phyloP scores from a whole-genome alignment of 2,329 filamentous ascomycete species.

The Erysiphe pulchra region DNA sequence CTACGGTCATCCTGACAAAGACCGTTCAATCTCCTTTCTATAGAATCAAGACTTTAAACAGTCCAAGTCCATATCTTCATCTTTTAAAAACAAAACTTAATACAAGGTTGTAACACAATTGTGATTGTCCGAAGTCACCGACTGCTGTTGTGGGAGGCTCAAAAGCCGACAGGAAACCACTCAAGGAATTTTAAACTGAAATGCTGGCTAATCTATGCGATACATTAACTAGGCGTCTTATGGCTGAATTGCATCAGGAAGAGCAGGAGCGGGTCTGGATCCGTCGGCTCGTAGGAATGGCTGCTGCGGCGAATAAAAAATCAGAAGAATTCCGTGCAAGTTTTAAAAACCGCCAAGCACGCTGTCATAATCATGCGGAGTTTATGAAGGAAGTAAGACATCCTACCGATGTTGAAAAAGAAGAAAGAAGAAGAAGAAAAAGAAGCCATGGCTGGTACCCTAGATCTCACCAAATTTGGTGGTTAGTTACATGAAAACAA shows the following conservation, averaged over 20 bases:
- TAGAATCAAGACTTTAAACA: too few relatives aligned
- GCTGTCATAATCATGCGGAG: neutral
- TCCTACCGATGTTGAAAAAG: neutral
- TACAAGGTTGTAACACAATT: too few relatives aligned
- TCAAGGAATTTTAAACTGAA: neutral
- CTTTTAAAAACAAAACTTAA: too few relatives aligned
- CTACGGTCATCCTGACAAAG: too few relatives aligned
- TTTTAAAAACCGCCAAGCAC: neutral
- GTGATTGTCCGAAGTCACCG: neutral
- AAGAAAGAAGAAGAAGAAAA: too few relatives aligned
- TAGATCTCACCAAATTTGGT: too few relatives aligned
- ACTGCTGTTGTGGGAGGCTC: neutral
- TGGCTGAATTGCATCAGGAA: neutral
- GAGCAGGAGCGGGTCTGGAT: neutral
- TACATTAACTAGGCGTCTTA: neutral
- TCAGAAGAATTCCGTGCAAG: neutral
- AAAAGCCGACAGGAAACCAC: neutral
- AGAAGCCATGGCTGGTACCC: too few relatives aligned
- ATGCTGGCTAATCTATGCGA: neutral
- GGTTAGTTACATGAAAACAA: too few relatives aligned
- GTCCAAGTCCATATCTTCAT: too few relatives aligned
- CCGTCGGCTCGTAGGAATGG: neutral
- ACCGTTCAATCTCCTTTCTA: too few relatives aligned
- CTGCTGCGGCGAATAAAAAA: neutral
- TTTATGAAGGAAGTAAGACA: neutral